Conservation (phyloP, 1,284 basidiomycete genomes). For the Mycena sp. region DNA sequence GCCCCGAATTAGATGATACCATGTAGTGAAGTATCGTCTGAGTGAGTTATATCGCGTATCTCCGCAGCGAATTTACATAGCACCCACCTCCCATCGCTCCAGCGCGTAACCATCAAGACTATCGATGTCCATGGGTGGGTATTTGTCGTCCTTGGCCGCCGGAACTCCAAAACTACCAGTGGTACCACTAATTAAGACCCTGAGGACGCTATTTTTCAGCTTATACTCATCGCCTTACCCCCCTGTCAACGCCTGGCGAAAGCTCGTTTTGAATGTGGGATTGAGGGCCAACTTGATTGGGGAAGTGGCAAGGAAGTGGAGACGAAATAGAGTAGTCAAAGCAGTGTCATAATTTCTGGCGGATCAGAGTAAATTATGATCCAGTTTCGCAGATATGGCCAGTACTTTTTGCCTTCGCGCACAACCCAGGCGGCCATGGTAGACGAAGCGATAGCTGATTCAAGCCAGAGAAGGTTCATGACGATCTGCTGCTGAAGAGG, state of each 20-base stretch:
- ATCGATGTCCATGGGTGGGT: slow-evolving; percentile 63
- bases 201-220: slow-evolving; percentile 18
- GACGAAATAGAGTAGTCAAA: slow-evolving; percentile 68
- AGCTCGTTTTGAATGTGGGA: slow-evolving; percentile 79
- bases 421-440: slow-evolving; percentile 90
- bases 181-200: slow-evolving; percentile 69
- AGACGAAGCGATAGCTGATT: slow-evolving; percentile 72
- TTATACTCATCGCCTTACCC: slow-evolving; percentile 64
- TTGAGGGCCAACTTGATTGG: slow-evolving; percentile 74
- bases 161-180: slow-evolving; percentile 93
- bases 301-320: slow-evolving; percentile 81
- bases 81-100: slow-evolving; percentile 91
- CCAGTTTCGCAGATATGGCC: slow-evolving; percentile 32
- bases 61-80: neutral
- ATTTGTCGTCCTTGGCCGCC: slow-evolving; percentile 70
- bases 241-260: slow-evolving; percentile 91
- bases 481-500: slow-evolving; percentile 91
- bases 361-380: slow-evolving; percentile 31
- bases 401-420: slow-evolving; percentile 75
- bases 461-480: slow-evolving; percentile 93
- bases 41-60: neutral
- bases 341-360: slow-evolving; percentile 80
- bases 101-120: slow-evolving; percentile 88
- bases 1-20: slow-evolving; percentile 91
- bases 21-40: slow-evolving; percentile 97